phyloP scores from a whole-genome alignment of 1,139 yeast genomes.

The Sugiyamaella sp. region DNA sequence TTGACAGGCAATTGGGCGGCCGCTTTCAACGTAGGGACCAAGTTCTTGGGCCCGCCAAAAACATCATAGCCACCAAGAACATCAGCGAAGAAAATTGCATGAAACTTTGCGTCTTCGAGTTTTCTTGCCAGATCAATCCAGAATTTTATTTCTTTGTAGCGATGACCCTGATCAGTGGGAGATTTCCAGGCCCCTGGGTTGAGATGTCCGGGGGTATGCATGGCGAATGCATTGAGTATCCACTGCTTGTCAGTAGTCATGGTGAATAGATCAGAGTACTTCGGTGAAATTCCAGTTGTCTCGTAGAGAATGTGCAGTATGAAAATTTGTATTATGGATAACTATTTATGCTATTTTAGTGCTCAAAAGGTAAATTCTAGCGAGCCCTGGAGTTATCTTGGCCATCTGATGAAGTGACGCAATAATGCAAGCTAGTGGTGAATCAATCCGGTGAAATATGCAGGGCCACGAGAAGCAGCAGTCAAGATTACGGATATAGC shows the following conservation, averaged over 20 bases:
- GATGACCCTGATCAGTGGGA: constrained; percentile 47
- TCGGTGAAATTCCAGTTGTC: too few species aligned
- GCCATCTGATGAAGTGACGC: constrained; percentile 12
- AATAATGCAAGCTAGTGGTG: background rate
- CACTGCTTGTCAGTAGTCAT: constrained; percentile 30
- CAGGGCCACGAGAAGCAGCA: constrained; percentile 7
- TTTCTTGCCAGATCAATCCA: constrained; percentile 52
- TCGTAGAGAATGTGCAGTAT: background rate
- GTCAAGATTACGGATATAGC: constrained; percentile 6
- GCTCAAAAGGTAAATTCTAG: too few species aligned
- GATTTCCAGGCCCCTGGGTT: constrained; percentile 51
- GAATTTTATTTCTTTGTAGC: constrained; percentile 48
- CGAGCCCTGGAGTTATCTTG: too few species aligned
- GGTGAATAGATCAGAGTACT: too few species aligned
- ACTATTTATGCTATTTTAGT: too few species aligned
- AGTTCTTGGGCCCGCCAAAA: constrained; percentile 47
- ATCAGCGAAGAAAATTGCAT: constrained; percentile 53
- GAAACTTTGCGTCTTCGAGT: constrained; percentile 52
- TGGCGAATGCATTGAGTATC: constrained; percentile 48
- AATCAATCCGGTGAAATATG: background rate
- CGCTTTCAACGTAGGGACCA: constrained; percentile 40
- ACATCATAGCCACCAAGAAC: constrained; percentile 52
- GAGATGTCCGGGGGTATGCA: constrained; percentile 49
- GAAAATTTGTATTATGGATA: too few species aligned
- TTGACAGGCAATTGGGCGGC: constrained; percentile 48